Conservation (phyloP, 805 yeast genomes). For the Teunomyces tritomae region DNA sequence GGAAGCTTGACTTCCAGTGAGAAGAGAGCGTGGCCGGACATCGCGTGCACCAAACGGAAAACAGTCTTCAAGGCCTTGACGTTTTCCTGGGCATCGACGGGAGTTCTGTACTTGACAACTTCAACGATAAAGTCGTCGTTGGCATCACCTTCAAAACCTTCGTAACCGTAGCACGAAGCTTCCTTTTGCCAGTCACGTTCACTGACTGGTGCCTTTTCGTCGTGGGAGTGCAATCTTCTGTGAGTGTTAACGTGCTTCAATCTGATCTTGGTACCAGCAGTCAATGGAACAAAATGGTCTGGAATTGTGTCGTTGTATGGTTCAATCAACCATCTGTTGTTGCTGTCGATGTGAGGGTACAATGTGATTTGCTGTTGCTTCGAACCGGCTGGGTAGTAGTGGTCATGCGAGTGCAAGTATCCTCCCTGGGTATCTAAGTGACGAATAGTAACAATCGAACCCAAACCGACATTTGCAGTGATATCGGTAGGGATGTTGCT, state of each 20-base stretch:
- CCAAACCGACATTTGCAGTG: constrained; percentile 67
- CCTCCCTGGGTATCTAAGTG: constrained; percentile 75
- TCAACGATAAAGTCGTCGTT: constrained; percentile 81
- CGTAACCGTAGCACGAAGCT: constrained; percentile 72
- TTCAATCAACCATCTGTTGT: constrained; percentile 72
- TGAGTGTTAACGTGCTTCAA: constrained; percentile 56
- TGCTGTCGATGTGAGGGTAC: constrained; percentile 73
- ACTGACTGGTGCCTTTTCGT: constrained; percentile 74
- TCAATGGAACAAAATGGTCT: constrained; percentile 57
- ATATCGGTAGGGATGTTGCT: constrained; percentile 59
- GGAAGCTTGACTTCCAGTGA: constrained; percentile 77
- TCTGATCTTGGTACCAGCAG: constrained; percentile 69
- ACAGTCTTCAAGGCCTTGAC: constrained; percentile 67
- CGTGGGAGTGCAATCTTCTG: constrained; percentile 79
- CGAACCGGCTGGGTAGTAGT: constrained; percentile 72
- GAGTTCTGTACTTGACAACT: constrained; percentile 55
- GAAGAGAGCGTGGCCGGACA: constrained; percentile 74
- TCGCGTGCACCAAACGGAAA: constrained; percentile 73
- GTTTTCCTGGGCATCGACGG: constrained; percentile 50
- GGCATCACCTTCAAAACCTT: constrained; percentile 77
- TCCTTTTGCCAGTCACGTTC: constrained; percentile 84
- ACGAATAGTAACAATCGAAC: constrained; percentile 63
- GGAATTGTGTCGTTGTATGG: constrained; percentile 59
- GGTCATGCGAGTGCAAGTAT: constrained; percentile 77
- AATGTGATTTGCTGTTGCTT: constrained; percentile 81